Percentiles rank a stretch among this genome's conserved stretches.
Evolutionary conservation across 2,329 filamentous ascomycete species (phyloP).

Genomic region (Trichoderma cornu-damae): DNA sequence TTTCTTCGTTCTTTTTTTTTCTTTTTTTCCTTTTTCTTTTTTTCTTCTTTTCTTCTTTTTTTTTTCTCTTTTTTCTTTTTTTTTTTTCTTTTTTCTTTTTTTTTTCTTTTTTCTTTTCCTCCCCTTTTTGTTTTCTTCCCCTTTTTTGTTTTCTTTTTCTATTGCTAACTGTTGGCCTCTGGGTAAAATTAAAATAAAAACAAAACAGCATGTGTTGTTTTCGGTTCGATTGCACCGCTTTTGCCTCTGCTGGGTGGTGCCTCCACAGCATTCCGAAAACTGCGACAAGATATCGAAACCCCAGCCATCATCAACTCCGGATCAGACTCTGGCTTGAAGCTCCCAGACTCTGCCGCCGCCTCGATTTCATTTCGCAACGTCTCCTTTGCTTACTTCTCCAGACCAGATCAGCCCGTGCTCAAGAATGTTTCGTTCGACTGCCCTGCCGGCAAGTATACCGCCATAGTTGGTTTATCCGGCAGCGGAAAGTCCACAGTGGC

Average conservation of each 20-base stretch:
- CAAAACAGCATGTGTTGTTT: constrained; percentile 54
- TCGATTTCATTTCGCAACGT: constrained; percentile 39
- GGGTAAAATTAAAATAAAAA: no score
- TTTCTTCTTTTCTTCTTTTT: no score
- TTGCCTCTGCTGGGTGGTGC: constrained; percentile 57
- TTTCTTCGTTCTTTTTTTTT: no score
- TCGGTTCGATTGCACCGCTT: constrained; percentile 59
- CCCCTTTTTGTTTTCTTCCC: no score
- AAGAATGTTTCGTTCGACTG: constrained; percentile 42
- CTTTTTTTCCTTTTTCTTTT: no score
- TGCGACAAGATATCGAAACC: constrained; percentile 54
- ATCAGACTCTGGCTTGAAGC: constrained; percentile 38
- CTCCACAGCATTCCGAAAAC: constrained; percentile 52
- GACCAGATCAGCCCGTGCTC: constrained; percentile 40
- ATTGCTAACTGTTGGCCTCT: no score
- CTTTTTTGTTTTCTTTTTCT: no score
- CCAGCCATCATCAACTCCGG: constrained; percentile 42
- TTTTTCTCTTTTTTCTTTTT: no score
- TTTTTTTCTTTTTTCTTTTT: no score
- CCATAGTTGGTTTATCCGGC: constrained; percentile 54
- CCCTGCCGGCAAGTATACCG: constrained; percentile 48
- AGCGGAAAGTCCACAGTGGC: constrained; percentile 55
- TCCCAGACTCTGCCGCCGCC: constrained; percentile 37
- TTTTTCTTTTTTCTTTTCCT: no score
- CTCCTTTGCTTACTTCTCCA: constrained; percentile 42